phyloP scores from a whole-genome alignment of 371 early-diverging fungal genomes.

The Caulochytrium protostelioides region DNA sequence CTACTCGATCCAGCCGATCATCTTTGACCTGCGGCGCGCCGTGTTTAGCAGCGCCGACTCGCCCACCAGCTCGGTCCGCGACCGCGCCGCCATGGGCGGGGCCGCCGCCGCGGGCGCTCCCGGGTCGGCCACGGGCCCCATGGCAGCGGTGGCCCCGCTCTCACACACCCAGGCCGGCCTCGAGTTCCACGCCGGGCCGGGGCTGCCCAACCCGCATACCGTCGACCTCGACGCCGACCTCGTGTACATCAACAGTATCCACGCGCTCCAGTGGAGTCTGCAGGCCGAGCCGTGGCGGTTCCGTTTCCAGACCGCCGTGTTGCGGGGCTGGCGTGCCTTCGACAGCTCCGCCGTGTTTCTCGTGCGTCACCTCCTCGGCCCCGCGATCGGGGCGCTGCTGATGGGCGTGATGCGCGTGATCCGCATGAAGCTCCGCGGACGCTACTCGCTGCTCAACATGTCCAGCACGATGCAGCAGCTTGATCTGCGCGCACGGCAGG shows the following conservation, averaged over 20 bases:
- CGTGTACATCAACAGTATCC: no score
- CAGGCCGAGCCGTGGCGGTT: background rate
- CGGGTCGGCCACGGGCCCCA: no score
- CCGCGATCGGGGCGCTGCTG: conserved; percentile 1
- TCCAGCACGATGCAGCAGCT: conserved; percentile 41
- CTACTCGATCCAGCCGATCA: conserved; percentile 41
- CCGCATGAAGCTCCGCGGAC: no score
- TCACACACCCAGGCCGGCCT: no score
- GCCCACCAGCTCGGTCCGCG: background rate
- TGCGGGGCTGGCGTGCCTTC: background rate
- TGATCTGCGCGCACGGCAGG: conserved; percentile 53
- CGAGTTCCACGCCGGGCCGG: background rate
- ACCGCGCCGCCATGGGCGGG: background rate
- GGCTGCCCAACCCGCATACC: background rate
- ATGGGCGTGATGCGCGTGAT: conserved; percentile 9
- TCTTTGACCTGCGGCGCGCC: conserved; percentile 24
- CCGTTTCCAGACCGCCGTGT: background rate
- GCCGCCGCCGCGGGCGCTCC: background rate
- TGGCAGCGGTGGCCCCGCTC: no score
- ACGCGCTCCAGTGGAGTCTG: no score
- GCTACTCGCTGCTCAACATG: background rate
- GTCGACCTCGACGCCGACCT: no score
- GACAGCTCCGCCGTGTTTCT: conserved; percentile 2
- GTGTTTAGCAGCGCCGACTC: background rate
- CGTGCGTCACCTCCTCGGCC: background rate